Evolutionary conservation across 2,329 filamentous ascomycete species (phyloP), one percentile per base, ranked within the genome.

Genomic region (Aspergillus piperis): DNA sequence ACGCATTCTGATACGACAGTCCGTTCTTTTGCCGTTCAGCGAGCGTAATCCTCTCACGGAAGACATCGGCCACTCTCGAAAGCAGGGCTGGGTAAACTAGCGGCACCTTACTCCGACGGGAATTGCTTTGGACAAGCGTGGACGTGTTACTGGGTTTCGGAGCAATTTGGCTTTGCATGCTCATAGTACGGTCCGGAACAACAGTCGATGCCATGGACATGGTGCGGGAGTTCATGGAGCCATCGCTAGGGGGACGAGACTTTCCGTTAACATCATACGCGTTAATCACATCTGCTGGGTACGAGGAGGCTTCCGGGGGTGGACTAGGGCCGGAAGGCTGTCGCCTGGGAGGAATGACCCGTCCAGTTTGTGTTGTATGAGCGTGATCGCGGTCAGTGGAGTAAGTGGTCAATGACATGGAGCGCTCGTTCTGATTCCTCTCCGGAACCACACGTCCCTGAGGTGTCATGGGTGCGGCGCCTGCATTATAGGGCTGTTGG

Each of bases 11-110:
- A 81, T 99, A 99, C 2, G 94, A 92, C 62, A 99, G 82, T 58
- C 94, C 94, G 81, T 99, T 97, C 83, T 99, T 99, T 65, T 92
- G 92, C 64, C 93, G 88, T 71, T 98, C 95, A 56, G 90, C 88
- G 23, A 93, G 85, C 23, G 88, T 86, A 52, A 99, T 92, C 75
- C 94, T 89, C 69, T 96, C 91, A 55, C 91, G 88, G 77, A 99
- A 98, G 58, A 91, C 92, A 70, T 96, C 91, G 44, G 91, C 93
- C 4, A 99, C 95, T 57, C 90, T 88, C n/a, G 95, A 98, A 19
- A 99, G 82, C 50, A 98, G 80, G 38, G 95, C 95, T 23, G 95
- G 95, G 73, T 99, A 98, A 1, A 98, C 94, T 19, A 98, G 83
- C 3, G 94, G 94, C 3, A 92, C 87, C 68, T 86, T 83, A 54